Percentiles rank a stretch among this genome's conserved stretches.
phyloP scores from a whole-genome alignment of 129 eudicot species.

The Heracleum sosnowskyi region DNA sequence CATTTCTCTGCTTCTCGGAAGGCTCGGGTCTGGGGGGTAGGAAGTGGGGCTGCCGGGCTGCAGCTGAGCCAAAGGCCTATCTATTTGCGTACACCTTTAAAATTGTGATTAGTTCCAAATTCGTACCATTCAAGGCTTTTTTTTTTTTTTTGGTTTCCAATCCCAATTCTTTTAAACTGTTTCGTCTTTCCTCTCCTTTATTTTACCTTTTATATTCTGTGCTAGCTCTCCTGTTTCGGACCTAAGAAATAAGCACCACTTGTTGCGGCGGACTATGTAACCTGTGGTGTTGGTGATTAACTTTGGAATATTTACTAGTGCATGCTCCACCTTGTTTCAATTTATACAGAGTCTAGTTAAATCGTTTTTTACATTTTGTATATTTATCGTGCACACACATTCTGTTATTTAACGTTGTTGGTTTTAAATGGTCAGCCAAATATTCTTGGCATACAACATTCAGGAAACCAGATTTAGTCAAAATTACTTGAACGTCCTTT shows the following conservation, averaged over 20 bases:
- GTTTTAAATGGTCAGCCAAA: neutral
- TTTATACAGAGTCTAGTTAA: neutral
- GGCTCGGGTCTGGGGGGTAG: too few species aligned
- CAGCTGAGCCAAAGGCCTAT: neutral
- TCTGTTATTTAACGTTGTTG: neutral
- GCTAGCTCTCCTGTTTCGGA: neutral
- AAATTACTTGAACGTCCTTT: too few species aligned
- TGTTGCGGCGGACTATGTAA: neutral
- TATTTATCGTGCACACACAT: neutral
- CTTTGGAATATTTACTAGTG: neutral
- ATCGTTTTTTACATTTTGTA: neutral
- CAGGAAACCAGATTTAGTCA: neutral
- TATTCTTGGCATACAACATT: neutral
- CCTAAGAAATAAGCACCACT: neutral
- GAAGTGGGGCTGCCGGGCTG: too few species aligned
- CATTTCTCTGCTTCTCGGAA: too few species aligned
- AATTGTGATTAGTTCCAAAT: neutral
- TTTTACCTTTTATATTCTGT: neutral
- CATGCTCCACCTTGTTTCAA: neutral
- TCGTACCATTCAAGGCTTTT: neutral
- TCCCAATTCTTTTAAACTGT: too few species aligned
- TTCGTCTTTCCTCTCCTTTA: too few species aligned
- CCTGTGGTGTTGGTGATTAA: neutral
- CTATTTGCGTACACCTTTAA: too few species aligned
- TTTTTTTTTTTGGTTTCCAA: too few species aligned